Evolutionary conservation across 2,329 filamentous ascomycete genomes (phyloP).

Genomic region (Scorias spongiosa): DNA sequence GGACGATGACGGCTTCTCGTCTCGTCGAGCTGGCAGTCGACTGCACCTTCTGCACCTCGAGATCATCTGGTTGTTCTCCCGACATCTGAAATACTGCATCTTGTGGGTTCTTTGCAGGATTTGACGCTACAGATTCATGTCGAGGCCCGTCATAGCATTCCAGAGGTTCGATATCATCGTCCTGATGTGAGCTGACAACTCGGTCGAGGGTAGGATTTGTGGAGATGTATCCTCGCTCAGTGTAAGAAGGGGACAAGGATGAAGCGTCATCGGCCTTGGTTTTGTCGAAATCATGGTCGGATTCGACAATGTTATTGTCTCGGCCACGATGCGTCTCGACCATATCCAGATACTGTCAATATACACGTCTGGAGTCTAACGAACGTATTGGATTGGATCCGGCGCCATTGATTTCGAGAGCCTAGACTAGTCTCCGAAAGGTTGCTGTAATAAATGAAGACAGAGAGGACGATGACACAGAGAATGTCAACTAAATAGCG

Average conservation of each 20-base stretch:
- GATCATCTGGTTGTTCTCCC: background rate
- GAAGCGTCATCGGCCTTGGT: constrained; percentile 3
- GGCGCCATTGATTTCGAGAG: no score
- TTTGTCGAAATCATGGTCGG: constrained; percentile 5
- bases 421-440: no score
- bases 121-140: constrained; percentile 3
- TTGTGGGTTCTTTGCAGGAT: constrained; percentile 9
- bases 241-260: background rate
- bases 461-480: no score
- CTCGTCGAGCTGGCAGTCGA: constrained; percentile 12
- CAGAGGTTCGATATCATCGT: background rate
- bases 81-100: constrained; percentile 5
- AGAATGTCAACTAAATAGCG: no score
- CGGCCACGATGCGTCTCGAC: constrained; percentile 5
- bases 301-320: constrained; percentile 3
- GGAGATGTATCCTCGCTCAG: no score
- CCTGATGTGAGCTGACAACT: background rate
- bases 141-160: constrained; percentile 1
- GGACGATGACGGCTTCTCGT: constrained; percentile 28
- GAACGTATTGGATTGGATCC: no score
- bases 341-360: constrained; percentile 4
- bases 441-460: no score
- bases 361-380: background rate
- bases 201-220: no score
- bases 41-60: constrained; percentile 1